Conservation (phyloP, 148 eudicot genomes). For the Diospyros kaki region DNA sequence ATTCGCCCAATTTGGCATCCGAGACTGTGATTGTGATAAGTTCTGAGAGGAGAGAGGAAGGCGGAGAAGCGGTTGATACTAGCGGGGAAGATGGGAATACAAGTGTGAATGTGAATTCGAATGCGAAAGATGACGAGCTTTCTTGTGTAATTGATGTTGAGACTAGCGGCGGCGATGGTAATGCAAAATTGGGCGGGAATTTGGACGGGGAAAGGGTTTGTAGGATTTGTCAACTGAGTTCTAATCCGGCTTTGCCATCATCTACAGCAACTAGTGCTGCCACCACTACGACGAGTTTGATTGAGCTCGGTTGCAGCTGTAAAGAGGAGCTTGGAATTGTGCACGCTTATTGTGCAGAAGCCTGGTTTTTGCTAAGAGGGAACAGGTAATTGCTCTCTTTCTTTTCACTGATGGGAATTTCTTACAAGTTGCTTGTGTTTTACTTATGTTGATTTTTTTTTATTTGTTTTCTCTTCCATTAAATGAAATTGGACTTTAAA, state of each 20-base stretch:
- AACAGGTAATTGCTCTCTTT: conserved; percentile 43
- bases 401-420: background rate
- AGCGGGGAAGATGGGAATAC: conserved; percentile 5
- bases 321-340: conserved; percentile 69
- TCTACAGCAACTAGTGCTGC: conserved; percentile 8
- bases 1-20: background rate
- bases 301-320: conserved; percentile 68
- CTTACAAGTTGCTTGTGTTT: background rate
- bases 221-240: conserved; percentile 70
- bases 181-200: conserved; percentile 18
- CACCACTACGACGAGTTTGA: conserved; percentile 21
- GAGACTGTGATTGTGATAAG: background rate
- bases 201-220: conserved; percentile 41
- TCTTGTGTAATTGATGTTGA: conserved; percentile 39
- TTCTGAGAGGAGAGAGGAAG: background rate
- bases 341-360: conserved; percentile 64
- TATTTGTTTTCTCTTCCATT: background rate
- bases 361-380: conserved; percentile 73
- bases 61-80: background rate
- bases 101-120: background rate
- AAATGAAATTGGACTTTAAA: background rate
- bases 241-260: conserved; percentile 24
- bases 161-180: conserved; percentile 4
- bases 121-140: conserved; percentile 6
- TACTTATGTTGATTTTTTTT: background rate